Evolutionary conservation across 345 rosid genomes (phyloP).

Genomic region (Lepidium sativum): DNA sequence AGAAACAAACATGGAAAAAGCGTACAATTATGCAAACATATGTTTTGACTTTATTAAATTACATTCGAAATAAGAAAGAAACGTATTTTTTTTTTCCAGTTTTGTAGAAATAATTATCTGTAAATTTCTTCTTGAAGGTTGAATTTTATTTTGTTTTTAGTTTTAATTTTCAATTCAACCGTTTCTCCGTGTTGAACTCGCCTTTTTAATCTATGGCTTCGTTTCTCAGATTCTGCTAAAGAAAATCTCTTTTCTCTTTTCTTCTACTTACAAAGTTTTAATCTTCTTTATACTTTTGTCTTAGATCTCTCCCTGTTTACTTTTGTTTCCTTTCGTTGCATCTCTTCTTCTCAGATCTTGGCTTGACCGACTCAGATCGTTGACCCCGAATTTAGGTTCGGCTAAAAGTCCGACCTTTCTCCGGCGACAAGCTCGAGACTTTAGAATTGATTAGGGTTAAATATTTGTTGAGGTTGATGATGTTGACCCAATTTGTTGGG

Average conservation of each 20-base stretch:
- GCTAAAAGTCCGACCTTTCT: constrained; percentile 8
- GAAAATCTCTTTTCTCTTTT: constrained; percentile 14
- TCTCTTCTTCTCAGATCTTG: constrained; percentile 21
- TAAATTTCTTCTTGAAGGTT: neutral
- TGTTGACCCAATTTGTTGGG: constrained; percentile 44
- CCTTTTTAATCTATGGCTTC: constrained; percentile 26
- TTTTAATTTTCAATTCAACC: constrained; percentile 30
- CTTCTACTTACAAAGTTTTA: neutral
- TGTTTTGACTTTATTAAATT: neutral
- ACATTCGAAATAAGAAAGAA: neutral
- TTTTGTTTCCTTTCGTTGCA: neutral
- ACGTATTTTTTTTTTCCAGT: neutral
- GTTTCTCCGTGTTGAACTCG: constrained; percentile 61
- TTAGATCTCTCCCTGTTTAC: constrained; percentile 14
- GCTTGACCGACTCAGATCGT: constrained; percentile 24
- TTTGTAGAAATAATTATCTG: neutral
- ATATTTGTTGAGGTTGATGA: constrained; percentile 12
- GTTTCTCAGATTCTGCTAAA: constrained; percentile 24
- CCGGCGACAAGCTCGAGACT: constrained; percentile 7
- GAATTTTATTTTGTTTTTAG: neutral
- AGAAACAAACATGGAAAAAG: neutral
- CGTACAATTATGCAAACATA: neutral
- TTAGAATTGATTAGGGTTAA: neutral
- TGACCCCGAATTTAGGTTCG: constrained; percentile 14
- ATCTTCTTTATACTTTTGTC: neutral